Conservation (phyloP, 2,329 filamentous ascomycete species). For the Phyllosticta capitalensis region DNA sequence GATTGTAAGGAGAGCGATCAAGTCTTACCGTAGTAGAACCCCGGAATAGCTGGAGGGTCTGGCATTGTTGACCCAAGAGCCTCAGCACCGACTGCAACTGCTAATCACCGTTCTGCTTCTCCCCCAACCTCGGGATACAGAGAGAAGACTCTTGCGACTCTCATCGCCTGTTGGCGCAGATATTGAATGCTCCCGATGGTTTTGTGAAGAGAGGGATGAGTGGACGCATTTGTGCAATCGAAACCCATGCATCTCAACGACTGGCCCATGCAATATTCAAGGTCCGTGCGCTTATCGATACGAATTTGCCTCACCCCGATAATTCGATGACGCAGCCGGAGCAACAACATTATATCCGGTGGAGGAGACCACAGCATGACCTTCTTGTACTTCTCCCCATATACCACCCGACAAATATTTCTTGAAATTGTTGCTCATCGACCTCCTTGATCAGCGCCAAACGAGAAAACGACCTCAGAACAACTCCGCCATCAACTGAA, state of each 20-base stretch:
- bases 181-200: background rate
- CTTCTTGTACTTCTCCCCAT: background rate
- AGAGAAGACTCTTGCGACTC: background rate
- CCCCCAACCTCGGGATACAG: background rate
- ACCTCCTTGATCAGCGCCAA: background rate
- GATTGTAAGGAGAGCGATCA: background rate
- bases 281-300: background rate
- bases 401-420: background rate
- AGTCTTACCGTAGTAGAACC: slow-evolving; percentile 35
- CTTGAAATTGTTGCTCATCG: background rate
- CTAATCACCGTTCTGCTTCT: background rate
- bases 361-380: background rate
- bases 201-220: background rate
- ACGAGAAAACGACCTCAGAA: background rate
- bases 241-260: too few relatives aligned
- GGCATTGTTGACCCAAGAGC: background rate
- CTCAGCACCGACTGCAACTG: background rate
- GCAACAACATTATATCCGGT: background rate
- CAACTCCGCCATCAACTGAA: background rate
- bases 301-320: background rate
- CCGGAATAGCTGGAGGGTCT: slow-evolving; percentile 29
- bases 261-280: too few relatives aligned
- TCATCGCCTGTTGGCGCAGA: background rate
- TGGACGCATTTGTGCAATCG: background rate
- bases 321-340: background rate